phyloP scores from a whole-genome alignment of 2,329 filamentous ascomycete genomes.

The Triangularia verruculosa region DNA sequence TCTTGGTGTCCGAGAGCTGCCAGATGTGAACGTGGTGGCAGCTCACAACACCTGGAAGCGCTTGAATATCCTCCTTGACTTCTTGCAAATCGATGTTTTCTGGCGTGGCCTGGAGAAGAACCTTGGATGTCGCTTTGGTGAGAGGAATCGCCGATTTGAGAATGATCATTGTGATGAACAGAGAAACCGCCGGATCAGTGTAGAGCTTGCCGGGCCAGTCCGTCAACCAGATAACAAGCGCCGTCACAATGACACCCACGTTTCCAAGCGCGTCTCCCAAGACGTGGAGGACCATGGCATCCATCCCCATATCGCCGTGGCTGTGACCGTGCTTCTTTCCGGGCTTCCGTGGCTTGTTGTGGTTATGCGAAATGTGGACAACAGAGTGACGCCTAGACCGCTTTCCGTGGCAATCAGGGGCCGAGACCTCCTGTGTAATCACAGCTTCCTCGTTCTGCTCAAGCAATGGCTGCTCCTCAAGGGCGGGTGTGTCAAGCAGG shows the following conservation, averaged over 20 bases:
- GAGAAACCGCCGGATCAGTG: constrained; percentile 85
- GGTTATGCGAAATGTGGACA: constrained; percentile 72
- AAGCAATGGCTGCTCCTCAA: constrained; percentile 48
- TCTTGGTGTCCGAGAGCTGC: constrained; percentile 93
- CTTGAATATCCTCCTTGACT: constrained; percentile 86
- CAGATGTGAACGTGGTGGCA: constrained; percentile 97
- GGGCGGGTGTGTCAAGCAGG: constrained; percentile 40
- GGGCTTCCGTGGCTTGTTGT: constrained; percentile 67
- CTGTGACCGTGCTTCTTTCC: constrained; percentile 67
- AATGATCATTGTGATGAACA: constrained; percentile 85
- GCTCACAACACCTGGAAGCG: constrained; percentile 78
- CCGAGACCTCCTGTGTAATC: constrained; percentile 25
- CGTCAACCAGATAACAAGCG: constrained; percentile 88
- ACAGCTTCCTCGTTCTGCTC: constrained; percentile 31
- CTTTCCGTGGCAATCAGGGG: constrained; percentile 31
- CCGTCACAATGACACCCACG: constrained; percentile 78
- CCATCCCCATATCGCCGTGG: constrained; percentile 94
- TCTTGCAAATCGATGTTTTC: constrained; percentile 84
- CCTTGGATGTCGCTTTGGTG: constrained; percentile 76
- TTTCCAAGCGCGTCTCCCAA: constrained; percentile 84
- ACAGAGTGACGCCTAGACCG: constrained; percentile 48
- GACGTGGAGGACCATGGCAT: constrained; percentile 72
- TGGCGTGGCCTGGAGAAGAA: constrained; percentile 90
- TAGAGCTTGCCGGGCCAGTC: constrained; percentile 79
- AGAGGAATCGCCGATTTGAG: constrained; percentile 73